These are phyloP conservation scores for Diaporthe amygdali DNA, from an alignment of 2,329 filamentous ascomycete species.

Conservation along the genomic window DNA sequence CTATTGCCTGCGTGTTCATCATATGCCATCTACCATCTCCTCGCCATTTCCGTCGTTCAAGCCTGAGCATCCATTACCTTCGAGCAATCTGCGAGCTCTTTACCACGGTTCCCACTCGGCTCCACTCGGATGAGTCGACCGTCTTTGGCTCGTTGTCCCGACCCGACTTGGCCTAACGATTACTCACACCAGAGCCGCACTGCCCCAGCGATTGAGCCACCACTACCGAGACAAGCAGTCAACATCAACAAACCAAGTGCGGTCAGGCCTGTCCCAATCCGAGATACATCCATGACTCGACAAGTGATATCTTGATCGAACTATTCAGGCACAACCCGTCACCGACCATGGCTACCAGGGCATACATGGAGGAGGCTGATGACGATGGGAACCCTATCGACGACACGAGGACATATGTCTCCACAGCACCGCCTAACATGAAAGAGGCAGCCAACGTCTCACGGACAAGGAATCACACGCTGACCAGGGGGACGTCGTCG, in stretches of 20 bases:
- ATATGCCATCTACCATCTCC: background rate
- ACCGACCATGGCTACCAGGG: conserved; percentile 47
- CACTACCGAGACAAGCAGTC: conserved; percentile 16
- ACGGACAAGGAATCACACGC: conserved; percentile 49
- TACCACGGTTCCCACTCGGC: conserved; percentile 17
- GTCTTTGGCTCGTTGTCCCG: conserved; percentile 21
- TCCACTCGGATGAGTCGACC: conserved; percentile 21
- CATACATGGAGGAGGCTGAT: conserved; percentile 58
- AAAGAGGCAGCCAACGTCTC: conserved; percentile 59
- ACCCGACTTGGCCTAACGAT: conserved; percentile 18
- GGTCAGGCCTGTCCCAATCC: background rate
- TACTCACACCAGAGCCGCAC: conserved; percentile 11
- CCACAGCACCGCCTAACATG: conserved; percentile 46
- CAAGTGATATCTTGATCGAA: background rate
- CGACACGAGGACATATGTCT: conserved; percentile 50
- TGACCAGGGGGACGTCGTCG: conserved; percentile 43
- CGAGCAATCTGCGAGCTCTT: conserved; percentile 24
- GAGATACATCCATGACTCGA: background rate
- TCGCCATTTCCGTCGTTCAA: background rate
- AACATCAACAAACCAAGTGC: background rate
- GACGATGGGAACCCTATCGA: conserved; percentile 50
- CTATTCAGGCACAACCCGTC: conserved; percentile 16
- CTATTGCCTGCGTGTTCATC: background rate
- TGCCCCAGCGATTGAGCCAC: background rate
- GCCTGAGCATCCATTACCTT: background rate